Evolutionary conservation across 768 basidiomycete species (phyloP).

Genomic region (Mycena alexandri): DNA sequence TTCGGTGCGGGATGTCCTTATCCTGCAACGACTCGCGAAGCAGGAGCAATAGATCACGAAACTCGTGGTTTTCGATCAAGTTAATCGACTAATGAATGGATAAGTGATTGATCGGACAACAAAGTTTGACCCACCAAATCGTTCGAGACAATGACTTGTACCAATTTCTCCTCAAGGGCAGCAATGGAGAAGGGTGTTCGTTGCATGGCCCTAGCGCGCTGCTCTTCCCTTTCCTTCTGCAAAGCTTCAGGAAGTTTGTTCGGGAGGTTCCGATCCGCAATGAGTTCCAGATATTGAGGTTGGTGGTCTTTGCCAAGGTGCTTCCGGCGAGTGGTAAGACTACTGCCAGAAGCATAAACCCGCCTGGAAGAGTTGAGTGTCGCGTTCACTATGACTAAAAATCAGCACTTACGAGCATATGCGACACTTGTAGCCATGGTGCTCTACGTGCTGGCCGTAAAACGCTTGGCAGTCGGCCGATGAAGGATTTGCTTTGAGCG

Average conservation of each 20-base stretch:
- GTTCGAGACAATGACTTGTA: constrained; percentile 22
- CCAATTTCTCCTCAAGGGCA: constrained; percentile 20
- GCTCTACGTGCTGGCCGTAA: constrained; percentile 18
- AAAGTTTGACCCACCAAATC: constrained; percentile 19
- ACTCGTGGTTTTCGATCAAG: constrained; percentile 44
- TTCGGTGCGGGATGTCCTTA: constrained; percentile 42
- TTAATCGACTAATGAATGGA: constrained; percentile 42
- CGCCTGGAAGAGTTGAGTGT: constrained; percentile 23
- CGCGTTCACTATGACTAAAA: no score
- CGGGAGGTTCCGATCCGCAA: constrained; percentile 15
- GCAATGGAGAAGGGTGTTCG: constrained; percentile 20
- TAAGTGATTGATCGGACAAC: constrained; percentile 15
- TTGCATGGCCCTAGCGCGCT: constrained; percentile 22
- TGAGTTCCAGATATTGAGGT: constrained; percentile 8
- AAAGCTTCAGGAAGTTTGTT: constrained; percentile 23
- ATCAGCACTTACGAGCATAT: constrained; percentile 19
- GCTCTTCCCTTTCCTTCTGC: constrained; percentile 18
- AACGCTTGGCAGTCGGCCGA: constrained; percentile 25
- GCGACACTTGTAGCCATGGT: constrained; percentile 21
- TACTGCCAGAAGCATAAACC: constrained; percentile 20
- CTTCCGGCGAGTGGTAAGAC: constrained; percentile 21
- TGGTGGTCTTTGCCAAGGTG: constrained; percentile 21
- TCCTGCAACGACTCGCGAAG: constrained; percentile 41
- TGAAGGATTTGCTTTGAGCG: constrained; percentile 15
- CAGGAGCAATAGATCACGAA: constrained; percentile 42